Evolutionary conservation across 2,329 filamentous ascomycete species (phyloP), one percentile per base, ranked within the genome.

Genomic region (Pseudopithomyces chartarum): DNA sequence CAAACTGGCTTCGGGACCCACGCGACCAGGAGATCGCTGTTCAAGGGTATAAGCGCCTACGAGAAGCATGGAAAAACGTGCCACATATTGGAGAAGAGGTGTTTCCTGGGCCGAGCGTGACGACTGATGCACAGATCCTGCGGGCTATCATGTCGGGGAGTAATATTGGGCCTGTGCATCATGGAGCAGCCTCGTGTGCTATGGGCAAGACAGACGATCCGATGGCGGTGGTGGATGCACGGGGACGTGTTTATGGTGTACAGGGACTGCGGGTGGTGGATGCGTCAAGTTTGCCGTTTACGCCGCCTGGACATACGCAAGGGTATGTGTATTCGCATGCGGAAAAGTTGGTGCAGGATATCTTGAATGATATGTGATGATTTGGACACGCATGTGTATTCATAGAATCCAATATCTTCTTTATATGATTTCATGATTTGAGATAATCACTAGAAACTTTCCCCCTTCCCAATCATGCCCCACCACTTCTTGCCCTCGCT

Each of bases 141-240:
- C 26, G 8, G 8, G 26, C 26, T 8, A 29, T 29, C 26, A 29
- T 29, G 26, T 29, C 26, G 4, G 26, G 26, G 26, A 29, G 26
- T 29, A 29, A 29, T 29, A 29, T 29, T 8, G 26, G 26, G 8
- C 48, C 51, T 10, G 38, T 32, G n/a, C 1, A 80, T 78, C 0
- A 81, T 76, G 43, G 85, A 81, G 80, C 84, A 86, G 61, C 84
- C 83, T 87, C 84, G 0, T 76, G 76, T 2, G 82, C 80, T 72
- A 86, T 87, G 84, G 68, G 67, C 8, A 55, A 46, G 48, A 29
- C 33, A 2, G 59, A 64, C 17, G 63, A 73, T 43, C 40, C 49
- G 6, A 65, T 63, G 55, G 70, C 73, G 3, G 70, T 75, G 3
- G 62, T 74, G 4, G 72, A 75, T 59, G 60, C 57, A 1, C 15